Evolutionary conservation across 2,329 filamentous ascomycete species (phyloP).

Genomic region (Amylocarpus encephaloides): DNA sequence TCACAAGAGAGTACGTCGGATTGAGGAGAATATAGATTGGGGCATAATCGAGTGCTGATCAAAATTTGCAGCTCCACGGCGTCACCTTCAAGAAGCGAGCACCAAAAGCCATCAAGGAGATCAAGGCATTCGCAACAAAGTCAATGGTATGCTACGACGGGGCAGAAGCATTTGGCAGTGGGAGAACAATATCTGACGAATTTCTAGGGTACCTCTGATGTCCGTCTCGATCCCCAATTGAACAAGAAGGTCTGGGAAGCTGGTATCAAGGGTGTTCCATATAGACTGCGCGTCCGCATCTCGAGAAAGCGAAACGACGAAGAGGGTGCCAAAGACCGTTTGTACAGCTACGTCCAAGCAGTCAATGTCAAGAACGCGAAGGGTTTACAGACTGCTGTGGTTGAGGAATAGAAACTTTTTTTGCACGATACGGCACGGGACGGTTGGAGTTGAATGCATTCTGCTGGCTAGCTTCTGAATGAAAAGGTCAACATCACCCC

Average conservation of each 20-base stretch:
- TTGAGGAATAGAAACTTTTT: slow-evolving; percentile 55
- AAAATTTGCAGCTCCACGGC: slow-evolving; percentile 72
- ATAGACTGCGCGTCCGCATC: slow-evolving; percentile 95
- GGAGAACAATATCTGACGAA: slow-evolving; percentile 18
- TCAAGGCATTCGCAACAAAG: slow-evolving; percentile 85
- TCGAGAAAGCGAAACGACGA: slow-evolving; percentile 99
- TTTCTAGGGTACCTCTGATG: slow-evolving; percentile 82
- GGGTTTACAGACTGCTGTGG: slow-evolving; percentile 88
- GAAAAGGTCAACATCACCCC: slow-evolving; percentile 25
- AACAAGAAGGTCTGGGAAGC: slow-evolving; percentile 99
- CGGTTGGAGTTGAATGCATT: slow-evolving; percentile 30
- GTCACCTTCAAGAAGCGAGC: slow-evolving; percentile 99
- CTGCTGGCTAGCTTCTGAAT: slow-evolving; percentile 30
- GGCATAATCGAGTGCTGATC: slow-evolving; percentile 41
- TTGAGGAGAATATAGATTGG: slow-evolving; percentile 12
- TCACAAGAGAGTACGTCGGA: slow-evolving; percentile 89
- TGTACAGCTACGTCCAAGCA: slow-evolving; percentile 11
- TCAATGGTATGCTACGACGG: slow-evolving; percentile 75
- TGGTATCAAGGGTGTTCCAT: slow-evolving; percentile 97
- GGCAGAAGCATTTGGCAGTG: background rate
- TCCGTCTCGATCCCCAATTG: slow-evolving; percentile 95
- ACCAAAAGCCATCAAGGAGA: slow-evolving; percentile 98
- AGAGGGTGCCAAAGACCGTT: slow-evolving; percentile 85
- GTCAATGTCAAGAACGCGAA: slow-evolving; percentile 50
- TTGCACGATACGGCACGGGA: slow-evolving; percentile 22